phyloP scores from a whole-genome alignment of 371 early-diverging fungal species.

The Mucor irregularis region DNA sequence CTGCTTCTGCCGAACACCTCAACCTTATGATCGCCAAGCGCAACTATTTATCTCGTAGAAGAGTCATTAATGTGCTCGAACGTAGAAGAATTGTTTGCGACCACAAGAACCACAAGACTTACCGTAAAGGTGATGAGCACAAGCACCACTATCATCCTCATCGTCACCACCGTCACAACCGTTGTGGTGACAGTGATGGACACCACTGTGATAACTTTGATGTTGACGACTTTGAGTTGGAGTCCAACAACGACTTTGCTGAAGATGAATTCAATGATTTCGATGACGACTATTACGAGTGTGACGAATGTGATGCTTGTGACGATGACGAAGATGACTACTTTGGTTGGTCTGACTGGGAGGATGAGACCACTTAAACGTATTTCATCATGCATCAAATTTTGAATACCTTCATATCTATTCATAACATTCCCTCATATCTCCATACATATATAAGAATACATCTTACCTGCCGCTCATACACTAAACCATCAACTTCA shows the following conservation, averaged over 20 bases:
- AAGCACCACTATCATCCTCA: background rate
- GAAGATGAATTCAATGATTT: background rate
- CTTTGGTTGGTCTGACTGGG: background rate
- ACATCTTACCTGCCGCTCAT: no score
- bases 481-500: no score
- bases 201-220: no score
- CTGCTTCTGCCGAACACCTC: background rate
- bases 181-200: background rate
- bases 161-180: background rate
- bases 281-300: slow-evolving; percentile 4
- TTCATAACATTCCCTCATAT: no score
- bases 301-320: background rate
- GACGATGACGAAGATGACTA: background rate
- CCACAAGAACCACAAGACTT: background rate
- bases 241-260: no score
- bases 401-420: no score
- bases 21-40: background rate
- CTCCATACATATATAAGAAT: no score
- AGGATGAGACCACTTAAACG: background rate
- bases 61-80: background rate
- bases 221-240: no score
- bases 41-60: background rate
- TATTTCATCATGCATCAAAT: no score
- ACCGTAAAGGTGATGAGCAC: background rate
- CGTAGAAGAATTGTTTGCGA: background rate